Conservation (phyloP, 2,329 filamentous ascomycete species). For the Dactylellina leptospora region DNA sequence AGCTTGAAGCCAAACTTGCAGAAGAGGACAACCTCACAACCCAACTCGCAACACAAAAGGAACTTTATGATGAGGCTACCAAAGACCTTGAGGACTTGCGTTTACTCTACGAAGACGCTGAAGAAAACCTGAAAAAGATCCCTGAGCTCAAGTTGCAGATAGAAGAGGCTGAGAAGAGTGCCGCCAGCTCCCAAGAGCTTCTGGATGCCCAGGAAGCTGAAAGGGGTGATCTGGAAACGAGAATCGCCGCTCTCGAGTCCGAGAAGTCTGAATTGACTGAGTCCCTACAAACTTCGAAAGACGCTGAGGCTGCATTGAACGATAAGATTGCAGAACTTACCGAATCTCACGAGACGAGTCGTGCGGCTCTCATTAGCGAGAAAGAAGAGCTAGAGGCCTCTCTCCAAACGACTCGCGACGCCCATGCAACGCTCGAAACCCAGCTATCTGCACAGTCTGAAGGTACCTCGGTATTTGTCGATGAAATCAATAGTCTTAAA, state of each 20-base stretch:
- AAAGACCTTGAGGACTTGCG: constrained; percentile 32
- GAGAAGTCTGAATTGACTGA: constrained; percentile 24
- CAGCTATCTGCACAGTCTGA: constrained; percentile 45
- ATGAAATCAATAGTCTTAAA: constrained; percentile 47
- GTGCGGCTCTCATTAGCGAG: constrained; percentile 24
- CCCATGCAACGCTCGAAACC: constrained; percentile 48
- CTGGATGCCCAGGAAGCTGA: constrained; percentile 29
- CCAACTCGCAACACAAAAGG: constrained; percentile 12
- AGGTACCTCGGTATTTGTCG: constrained; percentile 39
- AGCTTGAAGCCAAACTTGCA: constrained; percentile 27
- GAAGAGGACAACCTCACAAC: constrained; percentile 30
- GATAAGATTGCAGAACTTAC: constrained; percentile 20
- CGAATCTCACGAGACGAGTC: constrained; percentile 18
- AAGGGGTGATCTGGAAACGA: constrained; percentile 33
- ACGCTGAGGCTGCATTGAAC: constrained; percentile 11
- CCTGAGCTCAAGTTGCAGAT: constrained; percentile 24
- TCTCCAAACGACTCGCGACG: constrained; percentile 39
- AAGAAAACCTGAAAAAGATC: constrained; percentile 22
- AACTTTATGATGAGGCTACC: constrained; percentile 22
- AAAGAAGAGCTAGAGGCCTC: constrained; percentile 44
- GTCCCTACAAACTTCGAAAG: constrained; percentile 2
- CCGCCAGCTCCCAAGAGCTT: constrained; percentile 17
- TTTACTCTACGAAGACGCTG: constrained; percentile 36
- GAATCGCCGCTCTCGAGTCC: constrained; percentile 27
- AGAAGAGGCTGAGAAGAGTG: constrained; percentile 27